Evolutionary conservation across 306 rosid genomes (phyloP).

Genomic region (Ochetophila trinervis): DNA sequence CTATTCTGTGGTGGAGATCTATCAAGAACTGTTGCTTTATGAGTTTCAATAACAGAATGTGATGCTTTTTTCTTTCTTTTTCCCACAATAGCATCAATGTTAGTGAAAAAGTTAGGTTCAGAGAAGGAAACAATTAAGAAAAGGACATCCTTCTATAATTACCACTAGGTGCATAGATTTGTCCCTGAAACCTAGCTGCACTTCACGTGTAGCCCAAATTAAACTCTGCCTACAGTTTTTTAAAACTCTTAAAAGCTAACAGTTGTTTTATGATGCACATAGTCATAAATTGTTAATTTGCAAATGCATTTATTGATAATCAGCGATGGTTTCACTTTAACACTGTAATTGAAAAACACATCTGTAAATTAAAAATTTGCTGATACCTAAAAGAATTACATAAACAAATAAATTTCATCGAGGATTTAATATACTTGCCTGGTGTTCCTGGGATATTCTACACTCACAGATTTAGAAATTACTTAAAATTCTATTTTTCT

Average conservation of each 20-base stretch:
- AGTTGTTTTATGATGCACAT: too few species aligned
- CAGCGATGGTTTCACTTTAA: too few species aligned
- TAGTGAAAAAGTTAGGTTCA: conserved; percentile 3
- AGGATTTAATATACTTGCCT: too few species aligned
- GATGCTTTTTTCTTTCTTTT: conserved; percentile 4
- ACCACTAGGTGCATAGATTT: not conserved
- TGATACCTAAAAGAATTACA: too few species aligned
- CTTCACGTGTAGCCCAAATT: conserved; percentile 3
- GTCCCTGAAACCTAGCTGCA: conserved; percentile 7
- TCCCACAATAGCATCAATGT: conserved; percentile 3
- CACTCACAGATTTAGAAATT: not conserved
- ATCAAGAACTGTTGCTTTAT: not conserved
- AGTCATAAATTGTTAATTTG: too few species aligned
- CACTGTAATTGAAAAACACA: too few species aligned
- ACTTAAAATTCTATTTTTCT: not conserved
- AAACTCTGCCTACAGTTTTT: not conserved
- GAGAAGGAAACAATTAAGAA: not conserved
- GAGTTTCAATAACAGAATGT: not conserved
- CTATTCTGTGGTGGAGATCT: not conserved
- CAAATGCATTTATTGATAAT: too few species aligned
- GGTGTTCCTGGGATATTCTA: not conserved
- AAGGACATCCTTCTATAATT: conserved; percentile 1
- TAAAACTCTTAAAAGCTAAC: too few species aligned
- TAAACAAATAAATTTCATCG: too few species aligned
- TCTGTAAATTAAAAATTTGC: too few species aligned